Percentiles rank a stretch among this genome's conserved stretches.
Conservation (phyloP, 768 basidiomycete species). For the Panellus pusillus region DNA sequence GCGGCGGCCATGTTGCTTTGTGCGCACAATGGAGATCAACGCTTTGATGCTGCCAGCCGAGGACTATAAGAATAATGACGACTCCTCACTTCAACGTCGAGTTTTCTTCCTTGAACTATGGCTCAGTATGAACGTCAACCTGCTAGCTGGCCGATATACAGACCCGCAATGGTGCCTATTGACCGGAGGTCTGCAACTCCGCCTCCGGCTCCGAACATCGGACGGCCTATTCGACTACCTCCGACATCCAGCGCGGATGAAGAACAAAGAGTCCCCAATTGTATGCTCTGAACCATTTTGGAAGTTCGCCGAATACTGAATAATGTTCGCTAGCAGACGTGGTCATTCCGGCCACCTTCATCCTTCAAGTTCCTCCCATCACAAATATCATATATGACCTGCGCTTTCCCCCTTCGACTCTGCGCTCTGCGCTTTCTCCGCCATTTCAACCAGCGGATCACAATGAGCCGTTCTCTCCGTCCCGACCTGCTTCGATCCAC, state of each 20-base stretch:
- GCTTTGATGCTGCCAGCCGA: conserved; percentile 2
- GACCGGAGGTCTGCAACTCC: neutral
- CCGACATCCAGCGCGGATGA: conserved; percentile 3
- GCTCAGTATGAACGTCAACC: neutral
- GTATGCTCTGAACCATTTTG: neutral
- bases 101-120: neutral
- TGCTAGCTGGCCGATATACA: conserved; percentile 3
- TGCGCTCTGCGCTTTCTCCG: neutral
- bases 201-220: conserved; percentile 4
- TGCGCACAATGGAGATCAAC: neutral
- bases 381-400: conserved; percentile 12
- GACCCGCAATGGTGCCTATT: neutral
- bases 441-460: neutral
- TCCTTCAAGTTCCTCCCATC: conserved; percentile 7
- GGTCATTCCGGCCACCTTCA: neutral
- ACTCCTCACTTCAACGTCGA: neutral
- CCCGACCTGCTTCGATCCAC: conserved; percentile 1
- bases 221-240: conserved; percentile 7
- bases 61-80: conserved; percentile 1
- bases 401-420: conserved; percentile 3
- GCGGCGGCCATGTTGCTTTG: neutral
- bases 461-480: conserved; percentile 1
- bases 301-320: neutral
- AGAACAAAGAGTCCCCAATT: neutral
- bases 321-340: neutral